Base-by-base conservation (phyloP, 2,329 filamentous ascomycete genomes). In the Sporothrix brunneoviolacea region DNA sequence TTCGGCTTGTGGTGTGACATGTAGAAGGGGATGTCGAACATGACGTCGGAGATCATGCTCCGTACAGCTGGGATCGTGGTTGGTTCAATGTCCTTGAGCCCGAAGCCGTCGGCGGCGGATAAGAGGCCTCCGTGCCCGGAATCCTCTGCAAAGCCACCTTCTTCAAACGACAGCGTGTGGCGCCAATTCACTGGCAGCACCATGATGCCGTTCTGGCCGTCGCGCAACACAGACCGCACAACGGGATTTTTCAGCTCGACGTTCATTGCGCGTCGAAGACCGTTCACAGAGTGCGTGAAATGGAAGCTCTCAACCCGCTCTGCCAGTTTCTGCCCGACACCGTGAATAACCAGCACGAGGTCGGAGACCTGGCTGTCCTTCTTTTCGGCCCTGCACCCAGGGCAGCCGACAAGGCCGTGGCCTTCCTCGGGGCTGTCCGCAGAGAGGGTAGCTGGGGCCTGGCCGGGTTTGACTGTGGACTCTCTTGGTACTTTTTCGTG, bases 11-110 rank as follows among this genome's bases (percentile, higher is more conserved):
- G 91, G 53, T 94, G 87, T 0, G 91, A 97, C 69, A 98, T 84
- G 69, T 97, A 98, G 64, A 95, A 97, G 0, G 93, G 93, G 44
- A 98, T 91, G 64, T 98, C 93, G 44, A 97, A 84, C 89, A 98
- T 96, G 59, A 98, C 89, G 65, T 98, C 93, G 37, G 88, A 94
- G 54, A 98, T 94, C 63, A 98, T 82, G 62, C 86, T 88, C 40
- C 93, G 84, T n/a, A 98, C 86, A 1, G 88, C 90, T 0, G 91
- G 91, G 27, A 98, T 88, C 0, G 88, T 93, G 37, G 84, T 80
- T 1, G 90, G 91, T 5, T 95, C 95, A 57, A 98, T 96, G 59
- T 97, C 91, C 59, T 91, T 86, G 13, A 98, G 73, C 0, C 69
- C 65, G 58, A 77, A 79, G 35, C 84, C 83, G 28, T 80, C 74